Evolutionary conservation across 768 basidiomycete species (phyloP), one percentile per base, ranked within the genome.

Genomic region (Lanmaoa pseudosensibilis): DNA sequence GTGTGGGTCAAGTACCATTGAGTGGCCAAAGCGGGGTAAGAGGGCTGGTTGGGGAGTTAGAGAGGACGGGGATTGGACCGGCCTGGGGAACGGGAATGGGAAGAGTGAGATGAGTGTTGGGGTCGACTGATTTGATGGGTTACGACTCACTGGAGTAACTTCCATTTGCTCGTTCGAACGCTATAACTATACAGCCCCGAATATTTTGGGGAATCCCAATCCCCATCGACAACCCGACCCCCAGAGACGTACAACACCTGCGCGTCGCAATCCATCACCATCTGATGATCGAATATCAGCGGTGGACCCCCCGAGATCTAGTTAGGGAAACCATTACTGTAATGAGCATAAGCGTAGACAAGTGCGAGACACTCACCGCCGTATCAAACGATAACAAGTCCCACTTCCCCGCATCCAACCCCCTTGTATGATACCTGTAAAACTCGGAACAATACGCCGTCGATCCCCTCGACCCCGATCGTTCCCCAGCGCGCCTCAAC

Each of bases 191-290:
- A 92, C 59, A 92, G 66, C 4, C 87, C 88, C 15, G 88, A 84
- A 61, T 84, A 90, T 57, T 83, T 87, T 45, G 77, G 64, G 0
- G 75, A 70, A 37, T 83, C 77, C 80, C 80, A 83, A 30, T 88
- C 80, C 12, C 81, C 83, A 58, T 88, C 87, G 16, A 87, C 81
- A 4, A 90, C 76, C 16, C 87, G 81, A 1, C 91, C 91, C 9
- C 91, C 90, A 58, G 83, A 88, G 8, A 90, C 81, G 56, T 91
- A 92, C 8, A 93, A 65, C 4, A 85, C 81, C 66, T 90, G 89
- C 0, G 80, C 72, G 5, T 86, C 85, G 39, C 79, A 79, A 62
- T 92, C 90, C 64, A 92, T 82, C 33, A 76, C 85, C 84, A 92
- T 88, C 70, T 90, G 88, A 62, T 92, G 90, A 66, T 92, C 91